Conservation (phyloP, 2,329 filamentous ascomycete species). For the Exophiala viscosa region DNA sequence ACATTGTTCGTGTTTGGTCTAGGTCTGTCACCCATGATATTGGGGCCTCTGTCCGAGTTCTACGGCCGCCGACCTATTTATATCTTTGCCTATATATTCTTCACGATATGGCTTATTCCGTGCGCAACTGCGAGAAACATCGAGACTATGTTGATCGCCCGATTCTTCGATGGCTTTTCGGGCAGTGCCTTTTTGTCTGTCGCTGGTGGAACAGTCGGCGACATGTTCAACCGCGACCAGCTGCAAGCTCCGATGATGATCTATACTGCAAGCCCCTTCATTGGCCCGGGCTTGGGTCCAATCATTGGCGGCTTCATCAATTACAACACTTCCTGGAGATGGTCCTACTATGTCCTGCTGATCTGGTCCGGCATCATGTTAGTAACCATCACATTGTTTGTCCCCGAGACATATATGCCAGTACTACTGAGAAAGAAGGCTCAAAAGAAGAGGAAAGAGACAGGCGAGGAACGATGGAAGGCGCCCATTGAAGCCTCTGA, state of each 20-base stretch:
- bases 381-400: conserved; percentile 59
- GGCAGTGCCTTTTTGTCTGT: conserved; percentile 64
- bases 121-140: conserved; percentile 78
- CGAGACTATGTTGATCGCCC: conserved; percentile 69
- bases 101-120: conserved; percentile 75
- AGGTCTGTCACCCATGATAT: conserved; percentile 59
- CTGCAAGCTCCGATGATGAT: conserved; percentile 75
- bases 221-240: conserved; percentile 62
- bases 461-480: conserved; percentile 66
- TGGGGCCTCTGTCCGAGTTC: conserved; percentile 67
- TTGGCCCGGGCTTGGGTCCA: conserved; percentile 46
- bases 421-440: conserved; percentile 70
- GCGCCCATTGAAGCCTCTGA: conserved; percentile 66
- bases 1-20: conserved; percentile 79
- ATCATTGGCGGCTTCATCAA: conserved; percentile 58
- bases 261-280: conserved; percentile 62
- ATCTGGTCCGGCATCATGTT: conserved; percentile 67
- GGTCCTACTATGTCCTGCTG: conserved; percentile 72
- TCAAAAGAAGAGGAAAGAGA: conserved; percentile 60
- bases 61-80: conserved; percentile 82
- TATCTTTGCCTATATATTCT: conserved; percentile 67
- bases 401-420: conserved; percentile 78
- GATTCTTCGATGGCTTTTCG: conserved; percentile 61
- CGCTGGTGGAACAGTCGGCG: conserved; percentile 69
- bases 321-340: conserved; percentile 64